These are phyloP conservation scores for Alnus rubra DNA, from an alignment of 306 rosid genomes.

Conservation along the genomic window DNA sequence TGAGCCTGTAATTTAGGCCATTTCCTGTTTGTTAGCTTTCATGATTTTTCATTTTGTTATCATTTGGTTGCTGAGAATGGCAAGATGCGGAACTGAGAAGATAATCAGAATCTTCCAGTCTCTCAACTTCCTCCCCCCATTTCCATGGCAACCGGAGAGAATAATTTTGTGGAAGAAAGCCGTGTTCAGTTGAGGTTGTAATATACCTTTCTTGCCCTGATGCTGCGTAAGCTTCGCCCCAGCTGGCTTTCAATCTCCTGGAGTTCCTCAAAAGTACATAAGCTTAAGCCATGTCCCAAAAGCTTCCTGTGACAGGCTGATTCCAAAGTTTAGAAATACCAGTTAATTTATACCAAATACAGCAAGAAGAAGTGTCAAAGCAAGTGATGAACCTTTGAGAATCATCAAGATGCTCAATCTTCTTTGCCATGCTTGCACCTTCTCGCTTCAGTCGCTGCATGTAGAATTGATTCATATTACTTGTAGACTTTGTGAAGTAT, in stretches of 20 bases:
- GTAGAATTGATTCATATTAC: not conserved
- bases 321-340: not conserved
- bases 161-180: not conserved
- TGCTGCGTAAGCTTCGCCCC: constrained; percentile 37
- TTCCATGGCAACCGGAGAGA: not conserved
- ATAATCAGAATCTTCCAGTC: not conserved
- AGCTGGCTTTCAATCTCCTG: constrained; percentile 42
- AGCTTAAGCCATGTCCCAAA: constrained; percentile 47
- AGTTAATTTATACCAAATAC: not conserved
- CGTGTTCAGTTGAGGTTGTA: not conserved
- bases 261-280: constrained; percentile 57
- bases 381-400: constrained; percentile 47
- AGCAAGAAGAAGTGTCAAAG: not conserved
- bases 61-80: not conserved
- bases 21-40: constrained; percentile 1
- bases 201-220: constrained; percentile 59
- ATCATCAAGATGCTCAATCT: constrained; percentile 56
- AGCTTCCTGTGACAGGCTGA: constrained; percentile 50
- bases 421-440: constrained; percentile 36
- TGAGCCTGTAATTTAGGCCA: constrained; percentile 39
- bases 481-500: too few relatives aligned
- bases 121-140: not conserved
- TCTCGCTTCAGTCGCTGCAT: constrained; percentile 61
- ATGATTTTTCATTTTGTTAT: not conserved
- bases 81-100: not conserved